Evolutionary conservation across 768 basidiomycete species (phyloP).

Genomic region (Suillus hirtellus): DNA sequence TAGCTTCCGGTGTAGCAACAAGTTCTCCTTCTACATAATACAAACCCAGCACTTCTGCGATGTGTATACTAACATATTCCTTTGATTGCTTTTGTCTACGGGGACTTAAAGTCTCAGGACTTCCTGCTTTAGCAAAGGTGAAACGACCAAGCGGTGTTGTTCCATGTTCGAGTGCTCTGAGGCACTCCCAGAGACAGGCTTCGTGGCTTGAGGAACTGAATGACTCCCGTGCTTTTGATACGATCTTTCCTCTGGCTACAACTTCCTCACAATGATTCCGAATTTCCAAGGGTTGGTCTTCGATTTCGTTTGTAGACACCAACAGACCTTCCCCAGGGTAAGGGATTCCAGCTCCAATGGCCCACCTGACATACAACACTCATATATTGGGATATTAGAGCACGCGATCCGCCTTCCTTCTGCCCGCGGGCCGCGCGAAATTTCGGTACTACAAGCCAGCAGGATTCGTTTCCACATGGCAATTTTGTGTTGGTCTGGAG

Average conservation of each 20-base stretch:
- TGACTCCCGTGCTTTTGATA: not conserved
- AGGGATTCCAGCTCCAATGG: not conserved
- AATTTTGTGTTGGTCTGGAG: not conserved
- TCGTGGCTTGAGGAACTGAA: not conserved
- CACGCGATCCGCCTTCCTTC: not conserved
- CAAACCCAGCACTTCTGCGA: not conserved
- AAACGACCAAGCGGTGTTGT: not conserved
- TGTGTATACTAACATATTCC: not conserved
- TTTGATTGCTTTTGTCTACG: not conserved
- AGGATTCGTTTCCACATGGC: not conserved
- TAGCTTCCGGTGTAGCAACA: not conserved
- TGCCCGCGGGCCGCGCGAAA: not conserved
- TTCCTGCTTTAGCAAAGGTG: not conserved
- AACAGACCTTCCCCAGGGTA: not conserved
- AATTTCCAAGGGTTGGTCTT: not conserved
- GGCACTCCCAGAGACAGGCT: not conserved
- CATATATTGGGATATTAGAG: not conserved
- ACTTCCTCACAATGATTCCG: not conserved
- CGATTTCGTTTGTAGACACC: not conserved
- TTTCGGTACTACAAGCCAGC: not conserved
- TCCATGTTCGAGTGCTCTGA: not conserved
- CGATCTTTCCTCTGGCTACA: not conserved
- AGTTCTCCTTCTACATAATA: not conserved
- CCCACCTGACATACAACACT: not conserved
- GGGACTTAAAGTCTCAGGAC: not conserved